These are phyloP conservation scores for Cystobasidium slooffiae DNA, from an alignment of 1,284 basidiomycete genomes.

Conservation along the genomic window DNA sequence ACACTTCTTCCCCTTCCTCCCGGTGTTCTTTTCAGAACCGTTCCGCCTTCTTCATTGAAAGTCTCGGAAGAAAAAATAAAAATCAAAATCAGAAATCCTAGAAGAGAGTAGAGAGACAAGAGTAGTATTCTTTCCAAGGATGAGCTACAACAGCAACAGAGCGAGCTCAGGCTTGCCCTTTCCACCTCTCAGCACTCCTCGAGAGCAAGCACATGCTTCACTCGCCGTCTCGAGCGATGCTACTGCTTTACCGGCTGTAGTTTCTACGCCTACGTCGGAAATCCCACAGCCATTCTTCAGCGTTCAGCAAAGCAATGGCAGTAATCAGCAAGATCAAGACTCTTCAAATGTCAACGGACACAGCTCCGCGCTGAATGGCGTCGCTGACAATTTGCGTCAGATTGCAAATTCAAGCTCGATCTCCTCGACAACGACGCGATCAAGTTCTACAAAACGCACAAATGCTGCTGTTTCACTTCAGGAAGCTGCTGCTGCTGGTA, in stretches of 20 bases:
- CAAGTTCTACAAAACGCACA: constrained; percentile 20
- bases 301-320: not conserved
- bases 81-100: not conserved
- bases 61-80: constrained; percentile 7
- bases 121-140: not conserved
- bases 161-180: constrained; percentile 18
- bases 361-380: constrained; percentile 6
- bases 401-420: constrained; percentile 25
- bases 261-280: constrained; percentile 40
- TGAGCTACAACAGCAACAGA: constrained; percentile 21
- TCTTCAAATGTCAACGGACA: constrained; percentile 2
- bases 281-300: constrained; percentile 31
- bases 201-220: constrained; percentile 37
- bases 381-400: constrained; percentile 24
- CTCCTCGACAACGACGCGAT: constrained; percentile 9
- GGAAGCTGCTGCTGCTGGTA: constrained; percentile 30
- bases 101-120: not conserved
- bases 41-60: constrained; percentile 15
- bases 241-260: constrained; percentile 38
- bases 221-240: constrained; percentile 40
- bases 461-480: constrained; percentile 26
- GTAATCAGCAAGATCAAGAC: not conserved
- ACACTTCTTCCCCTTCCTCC: not conserved
- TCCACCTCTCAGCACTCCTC: constrained; percentile 11
- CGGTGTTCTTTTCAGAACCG: not conserved